Evolutionary conservation across 352 stramenopile species (phyloP).

Genomic region (Lagenidium sp.): DNA sequence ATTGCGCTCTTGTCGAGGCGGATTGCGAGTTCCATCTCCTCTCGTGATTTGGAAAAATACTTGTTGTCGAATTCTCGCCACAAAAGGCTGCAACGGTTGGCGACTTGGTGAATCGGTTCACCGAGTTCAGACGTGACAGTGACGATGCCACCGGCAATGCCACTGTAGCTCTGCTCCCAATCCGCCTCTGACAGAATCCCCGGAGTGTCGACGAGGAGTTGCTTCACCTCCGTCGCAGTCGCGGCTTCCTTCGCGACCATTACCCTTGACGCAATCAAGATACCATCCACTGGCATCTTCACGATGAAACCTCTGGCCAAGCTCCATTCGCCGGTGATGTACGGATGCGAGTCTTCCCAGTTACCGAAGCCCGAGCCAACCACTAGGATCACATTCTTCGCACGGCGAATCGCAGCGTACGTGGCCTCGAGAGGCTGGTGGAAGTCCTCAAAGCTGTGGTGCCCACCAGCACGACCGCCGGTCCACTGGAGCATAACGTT

Average conservation of each 20-base stretch:
- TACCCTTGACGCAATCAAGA: constrained; percentile 73
- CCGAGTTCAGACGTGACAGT: constrained; percentile 81
- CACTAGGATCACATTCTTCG: constrained; percentile 78
- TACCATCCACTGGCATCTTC: constrained; percentile 78
- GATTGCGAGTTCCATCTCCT: constrained; percentile 59
- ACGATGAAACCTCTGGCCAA: constrained; percentile 26
- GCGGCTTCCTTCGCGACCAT: constrained; percentile 87
- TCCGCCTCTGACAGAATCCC: constrained; percentile 62
- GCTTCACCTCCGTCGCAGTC: constrained; percentile 74
- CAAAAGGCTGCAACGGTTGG: constrained; percentile 60
- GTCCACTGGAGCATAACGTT: constrained; percentile 86
- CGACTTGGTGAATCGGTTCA: constrained; percentile 82
- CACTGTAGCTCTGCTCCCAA: constrained; percentile 78
- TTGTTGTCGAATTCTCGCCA: constrained; percentile 84
- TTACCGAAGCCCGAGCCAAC: constrained; percentile 84
- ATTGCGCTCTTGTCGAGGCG: constrained; percentile 67
- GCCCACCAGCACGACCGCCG: constrained; percentile 69
- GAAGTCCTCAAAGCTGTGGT: constrained; percentile 88
- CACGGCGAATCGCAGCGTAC: constrained; percentile 69
- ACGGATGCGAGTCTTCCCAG: constrained; percentile 69
- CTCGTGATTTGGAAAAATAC: constrained; percentile 73
- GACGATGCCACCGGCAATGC: constrained; percentile 52
- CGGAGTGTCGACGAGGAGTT: constrained; percentile 70
- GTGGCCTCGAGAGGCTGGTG: constrained; percentile 62
- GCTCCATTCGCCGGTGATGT: constrained; percentile 83